phyloP scores from a whole-genome alignment of 2,329 filamentous ascomycete genomes.

The Teratosphaeriaceae sp. region DNA sequence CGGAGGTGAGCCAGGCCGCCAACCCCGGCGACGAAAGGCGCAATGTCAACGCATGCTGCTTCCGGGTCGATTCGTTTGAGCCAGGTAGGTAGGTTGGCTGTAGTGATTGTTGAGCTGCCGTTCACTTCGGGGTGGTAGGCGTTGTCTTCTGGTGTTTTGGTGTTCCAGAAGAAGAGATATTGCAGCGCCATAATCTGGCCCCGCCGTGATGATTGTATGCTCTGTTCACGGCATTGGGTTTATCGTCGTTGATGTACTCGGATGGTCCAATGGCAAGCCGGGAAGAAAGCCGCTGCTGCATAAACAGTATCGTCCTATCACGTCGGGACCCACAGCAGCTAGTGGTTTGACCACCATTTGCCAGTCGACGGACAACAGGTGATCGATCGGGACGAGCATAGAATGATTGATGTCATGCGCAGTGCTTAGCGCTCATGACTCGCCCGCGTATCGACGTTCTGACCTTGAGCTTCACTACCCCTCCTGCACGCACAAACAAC shows the following conservation, averaged over 20 bases:
- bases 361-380: too few relatives aligned
- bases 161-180: slow-evolving; percentile 27
- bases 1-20: slow-evolving; percentile 21
- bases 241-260: too few relatives aligned
- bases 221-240: not conserved
- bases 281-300: too few relatives aligned
- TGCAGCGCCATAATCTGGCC: slow-evolving; percentile 8
- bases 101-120: slow-evolving; percentile 13
- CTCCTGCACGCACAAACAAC: not conserved
- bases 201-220: not conserved
- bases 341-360: too few relatives aligned
- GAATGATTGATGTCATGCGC: too few relatives aligned
- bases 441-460: too few relatives aligned
- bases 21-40: slow-evolving; percentile 22
- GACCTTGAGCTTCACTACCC: too few relatives aligned
- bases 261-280: too few relatives aligned
- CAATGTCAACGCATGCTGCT: slow-evolving; percentile 24
- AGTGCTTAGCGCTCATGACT: too few relatives aligned
- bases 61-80: slow-evolving; percentile 21
- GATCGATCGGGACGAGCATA: too few relatives aligned
- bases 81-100: slow-evolving; percentile 17
- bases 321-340: too few relatives aligned
- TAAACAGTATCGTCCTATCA: too few relatives aligned
- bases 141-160: slow-evolving; percentile 23
- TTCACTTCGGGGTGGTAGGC: slow-evolving; percentile 24